Percentiles rank a stretch among this genome's conserved stretches.
phyloP scores from a whole-genome alignment of 2,329 filamentous ascomycete genomes.

The Hypoxylon sp. region DNA sequence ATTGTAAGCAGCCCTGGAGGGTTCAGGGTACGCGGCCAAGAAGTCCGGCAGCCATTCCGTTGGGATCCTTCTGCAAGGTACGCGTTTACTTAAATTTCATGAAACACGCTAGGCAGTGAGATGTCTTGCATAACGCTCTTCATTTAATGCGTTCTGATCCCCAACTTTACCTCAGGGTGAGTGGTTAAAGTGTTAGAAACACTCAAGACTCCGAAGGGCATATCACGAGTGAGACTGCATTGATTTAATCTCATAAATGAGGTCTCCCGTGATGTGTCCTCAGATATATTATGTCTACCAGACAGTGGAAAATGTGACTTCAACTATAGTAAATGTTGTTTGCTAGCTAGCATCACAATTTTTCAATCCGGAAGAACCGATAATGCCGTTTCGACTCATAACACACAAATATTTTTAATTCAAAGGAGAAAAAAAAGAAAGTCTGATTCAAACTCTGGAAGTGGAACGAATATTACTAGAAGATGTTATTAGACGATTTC shows the following conservation, averaged over 20 bases:
- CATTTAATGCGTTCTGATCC: not conserved
- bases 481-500: not conserved
- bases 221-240: not conserved
- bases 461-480: not conserved
- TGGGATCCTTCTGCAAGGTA: conserved; percentile 7
- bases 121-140: not conserved
- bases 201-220: not conserved
- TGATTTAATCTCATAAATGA: not conserved
- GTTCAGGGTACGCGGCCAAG: conserved; percentile 1
- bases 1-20: not conserved
- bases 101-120: not conserved
- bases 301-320: not conserved
- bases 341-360: not conserved
- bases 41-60: not conserved
- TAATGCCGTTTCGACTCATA: not conserved
- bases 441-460: not conserved
- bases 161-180: not conserved
- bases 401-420: not conserved
- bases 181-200: not conserved
- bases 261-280: not conserved
- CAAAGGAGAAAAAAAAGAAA: not conserved
- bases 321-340: not conserved
- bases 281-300: not conserved
- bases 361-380: not conserved
- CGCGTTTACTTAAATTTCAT: not conserved